Evolutionary conservation across 108 stramenopile genomes (phyloP).

Genomic region (Stephanodiscus triporus): DNA sequence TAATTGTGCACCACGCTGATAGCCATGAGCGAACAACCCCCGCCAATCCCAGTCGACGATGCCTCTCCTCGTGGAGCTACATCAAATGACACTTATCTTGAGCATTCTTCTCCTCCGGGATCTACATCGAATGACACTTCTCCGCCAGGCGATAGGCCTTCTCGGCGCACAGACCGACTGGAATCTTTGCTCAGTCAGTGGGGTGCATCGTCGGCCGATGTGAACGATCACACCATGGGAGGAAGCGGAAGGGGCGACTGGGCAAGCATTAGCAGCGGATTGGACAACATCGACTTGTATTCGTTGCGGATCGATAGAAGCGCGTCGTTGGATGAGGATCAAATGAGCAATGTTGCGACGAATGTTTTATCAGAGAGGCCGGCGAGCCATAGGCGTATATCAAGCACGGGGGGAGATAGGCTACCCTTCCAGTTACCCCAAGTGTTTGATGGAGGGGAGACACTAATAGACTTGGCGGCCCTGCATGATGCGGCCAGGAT

Average conservation of each 20-base stretch:
- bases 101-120: neutral
- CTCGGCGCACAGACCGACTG: neutral
- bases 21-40: neutral
- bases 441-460: neutral
- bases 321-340: slow-evolving; percentile 8
- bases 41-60: neutral
- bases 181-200: slow-evolving; percentile 15
- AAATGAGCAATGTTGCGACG: neutral
- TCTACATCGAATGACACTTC: slow-evolving; percentile 1
- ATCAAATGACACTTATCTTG: no score
- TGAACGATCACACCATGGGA: neutral
- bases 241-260: neutral
- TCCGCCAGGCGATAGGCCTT: neutral
- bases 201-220: slow-evolving; percentile 4
- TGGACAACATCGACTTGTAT: neutral
- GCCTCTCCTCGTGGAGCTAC: neutral
- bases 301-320: slow-evolving; percentile 15
- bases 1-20: neutral
- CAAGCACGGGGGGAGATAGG: slow-evolving; percentile 26
- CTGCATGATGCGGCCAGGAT: slow-evolving; percentile 82
- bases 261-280: neutral
- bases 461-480: slow-evolving; percentile 25
- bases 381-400: slow-evolving; percentile 15
- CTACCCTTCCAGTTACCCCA: neutral
- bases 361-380: neutral